Conservation (phyloP, 2,329 filamentous ascomycete genomes). For the Sarocladium strictum region DNA sequence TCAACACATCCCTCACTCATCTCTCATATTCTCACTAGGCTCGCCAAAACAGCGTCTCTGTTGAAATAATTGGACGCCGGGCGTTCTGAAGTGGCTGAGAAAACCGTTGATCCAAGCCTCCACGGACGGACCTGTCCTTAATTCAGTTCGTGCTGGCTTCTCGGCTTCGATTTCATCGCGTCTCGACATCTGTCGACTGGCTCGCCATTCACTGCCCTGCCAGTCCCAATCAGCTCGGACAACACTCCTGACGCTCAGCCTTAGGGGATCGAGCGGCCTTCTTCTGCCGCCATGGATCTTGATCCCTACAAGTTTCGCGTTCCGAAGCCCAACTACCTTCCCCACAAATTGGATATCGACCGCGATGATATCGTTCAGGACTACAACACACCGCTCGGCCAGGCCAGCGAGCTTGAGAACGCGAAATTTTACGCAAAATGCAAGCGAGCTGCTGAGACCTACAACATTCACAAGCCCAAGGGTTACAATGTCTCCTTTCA, state of each 20-base stretch:
- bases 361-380: conserved; percentile 48
- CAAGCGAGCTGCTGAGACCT: conserved; percentile 49
- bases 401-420: conserved; percentile 48
- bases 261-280: not conserved
- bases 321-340: conserved; percentile 55
- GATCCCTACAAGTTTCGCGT: conserved; percentile 46
- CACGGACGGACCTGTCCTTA: too few relatives aligned
- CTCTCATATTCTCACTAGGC: not conserved
- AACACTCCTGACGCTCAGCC: too few relatives aligned
- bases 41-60: too few relatives aligned
- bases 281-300: conserved; percentile 25
- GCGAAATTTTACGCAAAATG: conserved; percentile 52
- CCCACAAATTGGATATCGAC: conserved; percentile 47
- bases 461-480: conserved; percentile 72
- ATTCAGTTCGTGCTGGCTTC: too few relatives aligned
- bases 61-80: too few relatives aligned
- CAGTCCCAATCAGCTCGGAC: too few relatives aligned
- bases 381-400: conserved; percentile 43
- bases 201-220: too few relatives aligned
- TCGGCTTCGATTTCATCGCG: too few relatives aligned
- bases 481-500: conserved; percentile 94
- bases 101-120: too few relatives aligned
- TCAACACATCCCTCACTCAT: not conserved
- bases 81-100: too few relatives aligned
- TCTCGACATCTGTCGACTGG: not conserved